A percentile compares a stretch with the other conserved stretches of the same genome.
phyloP scores from a whole-genome alignment of 768 basidiomycete species.

The Panellus pusillus region DNA sequence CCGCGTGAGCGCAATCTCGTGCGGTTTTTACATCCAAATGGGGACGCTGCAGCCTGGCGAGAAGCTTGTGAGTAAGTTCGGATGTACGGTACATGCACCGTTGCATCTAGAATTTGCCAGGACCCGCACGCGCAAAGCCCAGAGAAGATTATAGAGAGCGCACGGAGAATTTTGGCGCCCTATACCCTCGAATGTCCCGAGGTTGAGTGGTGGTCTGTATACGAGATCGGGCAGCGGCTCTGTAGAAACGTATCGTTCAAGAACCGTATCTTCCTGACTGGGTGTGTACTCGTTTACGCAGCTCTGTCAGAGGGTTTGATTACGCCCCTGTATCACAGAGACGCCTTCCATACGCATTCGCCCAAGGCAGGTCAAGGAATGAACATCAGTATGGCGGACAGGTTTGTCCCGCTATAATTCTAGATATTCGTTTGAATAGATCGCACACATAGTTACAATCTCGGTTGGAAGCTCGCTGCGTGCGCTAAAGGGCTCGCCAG shows the following conservation, averaged over 20 bases:
- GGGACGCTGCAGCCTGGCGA: slow-evolving; percentile 12
- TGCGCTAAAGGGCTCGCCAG: slow-evolving; percentile 10
- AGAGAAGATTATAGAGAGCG: slow-evolving; percentile 18
- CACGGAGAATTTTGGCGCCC: slow-evolving; percentile 12
- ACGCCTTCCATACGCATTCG: slow-evolving; percentile 46
- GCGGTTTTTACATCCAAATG: slow-evolving; percentile 53
- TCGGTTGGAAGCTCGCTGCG: slow-evolving; percentile 30
- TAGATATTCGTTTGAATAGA: neutral
- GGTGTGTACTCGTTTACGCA: neutral
- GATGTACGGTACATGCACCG: neutral
- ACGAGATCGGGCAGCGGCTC: slow-evolving; percentile 50
- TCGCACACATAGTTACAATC: slow-evolving; percentile 30
- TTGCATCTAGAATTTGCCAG: neutral
- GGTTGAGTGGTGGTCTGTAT: slow-evolving; percentile 37
- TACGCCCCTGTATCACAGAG: slow-evolving; percentile 27
- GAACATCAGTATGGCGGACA: slow-evolving; percentile 52
- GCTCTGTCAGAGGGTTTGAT: neutral
- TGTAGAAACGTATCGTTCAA: slow-evolving; percentile 43
- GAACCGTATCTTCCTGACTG: slow-evolving; percentile 54
- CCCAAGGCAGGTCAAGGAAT: slow-evolving; percentile 48
- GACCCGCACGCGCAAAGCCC: slow-evolving; percentile 11
- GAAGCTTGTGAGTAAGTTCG: slow-evolving; percentile 4
- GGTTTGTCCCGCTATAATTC: slow-evolving; percentile 24
- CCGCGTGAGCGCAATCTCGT: slow-evolving; percentile 50
- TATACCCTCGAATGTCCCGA: slow-evolving; percentile 20